A percentile compares a stretch with the other conserved stretches of the same genome.
Conservation (phyloP, 768 basidiomycete genomes). For the Rhizopogon salebrosus region DNA sequence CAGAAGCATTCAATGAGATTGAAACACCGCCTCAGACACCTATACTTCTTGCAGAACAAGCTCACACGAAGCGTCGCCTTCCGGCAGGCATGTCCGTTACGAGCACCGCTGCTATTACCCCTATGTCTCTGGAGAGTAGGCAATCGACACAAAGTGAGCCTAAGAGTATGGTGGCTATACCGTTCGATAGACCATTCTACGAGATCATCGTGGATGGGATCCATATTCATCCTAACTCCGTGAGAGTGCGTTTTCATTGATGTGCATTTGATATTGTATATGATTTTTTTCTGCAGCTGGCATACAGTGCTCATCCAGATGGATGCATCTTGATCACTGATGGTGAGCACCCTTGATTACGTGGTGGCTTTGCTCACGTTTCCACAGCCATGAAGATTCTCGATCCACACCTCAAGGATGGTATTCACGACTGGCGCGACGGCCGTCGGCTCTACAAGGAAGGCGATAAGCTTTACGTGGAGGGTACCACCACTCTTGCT, state of each 20-base stretch:
- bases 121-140: slow-evolving; percentile 11
- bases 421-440: slow-evolving; percentile 85
- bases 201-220: slow-evolving; percentile 89
- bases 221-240: slow-evolving; percentile 87
- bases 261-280: not conserved
- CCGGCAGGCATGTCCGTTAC: not conserved
- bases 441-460: slow-evolving; percentile 76
- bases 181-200: slow-evolving; percentile 73
- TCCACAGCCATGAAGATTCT: slow-evolving; percentile 74
- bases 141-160: slow-evolving; percentile 32
- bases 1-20: slow-evolving; percentile 60
- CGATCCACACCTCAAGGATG: slow-evolving; percentile 80
- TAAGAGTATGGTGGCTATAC: slow-evolving; percentile 40
- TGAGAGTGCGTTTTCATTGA: slow-evolving; percentile 50
- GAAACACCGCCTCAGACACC: slow-evolving; percentile 55
- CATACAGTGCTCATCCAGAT: slow-evolving; percentile 77
- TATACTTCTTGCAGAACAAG: slow-evolving; percentile 14
- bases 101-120: slow-evolving; percentile 6
- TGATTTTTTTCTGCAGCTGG: slow-evolving; percentile 45
- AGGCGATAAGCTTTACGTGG: slow-evolving; percentile 74
- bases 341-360: slow-evolving; percentile 40
- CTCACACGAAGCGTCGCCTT: not conserved
- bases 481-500: slow-evolving; percentile 83
- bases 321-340: slow-evolving; percentile 89
- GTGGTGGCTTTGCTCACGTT: not conserved